These are phyloP conservation scores for Penicillium sp. DNA, from an alignment of 2,329 filamentous ascomycete genomes.

Conservation along the genomic window DNA sequence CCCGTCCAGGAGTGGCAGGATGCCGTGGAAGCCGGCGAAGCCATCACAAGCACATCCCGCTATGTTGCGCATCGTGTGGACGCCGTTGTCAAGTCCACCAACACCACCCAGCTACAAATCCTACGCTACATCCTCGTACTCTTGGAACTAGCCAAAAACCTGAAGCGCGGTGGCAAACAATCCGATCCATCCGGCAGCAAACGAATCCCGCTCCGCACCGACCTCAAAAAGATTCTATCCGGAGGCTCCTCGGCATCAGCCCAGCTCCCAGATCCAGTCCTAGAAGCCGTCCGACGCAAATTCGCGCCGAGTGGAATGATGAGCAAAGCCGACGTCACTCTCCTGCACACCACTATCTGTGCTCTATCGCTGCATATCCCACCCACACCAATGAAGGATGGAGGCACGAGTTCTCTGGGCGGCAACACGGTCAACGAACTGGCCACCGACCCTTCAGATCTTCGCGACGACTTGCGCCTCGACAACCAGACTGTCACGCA, in stretches of 20 bases:
- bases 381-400: slow-evolving; percentile 35
- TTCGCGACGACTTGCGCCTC: slow-evolving; percentile 42
- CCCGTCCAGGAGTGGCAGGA: slow-evolving; percentile 43
- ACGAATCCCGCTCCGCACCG: slow-evolving; percentile 37
- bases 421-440: slow-evolving; percentile 35
- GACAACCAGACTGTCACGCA: slow-evolving; percentile 33
- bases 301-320: slow-evolving; percentile 36
- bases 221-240: slow-evolving; percentile 35
- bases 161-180: slow-evolving; percentile 25
- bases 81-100: slow-evolving; percentile 34
- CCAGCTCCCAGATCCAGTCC: slow-evolving; percentile 34
- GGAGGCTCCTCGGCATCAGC: slow-evolving; percentile 19
- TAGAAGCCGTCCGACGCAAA: slow-evolving; percentile 38
- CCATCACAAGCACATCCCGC: slow-evolving; percentile 38
- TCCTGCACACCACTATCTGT: slow-evolving; percentile 45
- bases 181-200: slow-evolving; percentile 32
- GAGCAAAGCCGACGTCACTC: slow-evolving; percentile 37
- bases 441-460: slow-evolving; percentile 42
- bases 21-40: slow-evolving; percentile 30
- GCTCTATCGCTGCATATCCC: slow-evolving; percentile 45
- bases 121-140: slow-evolving; percentile 44
- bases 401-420: slow-evolving; percentile 31
- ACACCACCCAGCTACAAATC: slow-evolving; percentile 40
- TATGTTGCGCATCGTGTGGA: slow-evolving; percentile 44
- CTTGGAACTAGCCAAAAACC: slow-evolving; percentile 37